Percentiles rank a stretch among this genome's conserved stretches.
Evolutionary conservation across 2,329 filamentous ascomycete species (phyloP).

Genomic region (Lecanicillium sp.): DNA sequence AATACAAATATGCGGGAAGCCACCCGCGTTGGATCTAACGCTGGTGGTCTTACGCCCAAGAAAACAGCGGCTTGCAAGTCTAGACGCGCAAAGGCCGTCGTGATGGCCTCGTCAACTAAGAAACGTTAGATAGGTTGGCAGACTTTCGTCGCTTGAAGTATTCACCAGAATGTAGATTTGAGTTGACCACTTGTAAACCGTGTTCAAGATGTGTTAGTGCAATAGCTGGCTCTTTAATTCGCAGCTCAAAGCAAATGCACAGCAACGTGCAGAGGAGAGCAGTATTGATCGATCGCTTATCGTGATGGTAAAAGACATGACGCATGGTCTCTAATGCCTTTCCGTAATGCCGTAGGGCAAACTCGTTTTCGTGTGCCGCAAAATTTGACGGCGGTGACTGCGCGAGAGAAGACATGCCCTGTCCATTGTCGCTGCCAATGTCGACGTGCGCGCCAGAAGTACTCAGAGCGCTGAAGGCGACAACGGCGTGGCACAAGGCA

Average conservation of each 20-base stretch:
- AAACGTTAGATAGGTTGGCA: background rate
- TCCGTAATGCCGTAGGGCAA: slow-evolving; percentile 14
- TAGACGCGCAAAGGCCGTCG: slow-evolving; percentile 13
- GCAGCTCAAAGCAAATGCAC: slow-evolving; percentile 18
- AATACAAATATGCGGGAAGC: slow-evolving; percentile 12
- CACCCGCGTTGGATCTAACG: slow-evolving; percentile 6
- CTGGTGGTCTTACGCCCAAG: slow-evolving; percentile 13
- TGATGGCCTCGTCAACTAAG: slow-evolving; percentile 15
- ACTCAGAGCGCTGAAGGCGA: slow-evolving; percentile 15
- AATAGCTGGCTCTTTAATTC: slow-evolving; percentile 8
- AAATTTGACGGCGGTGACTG: background rate
- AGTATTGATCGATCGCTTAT: slow-evolving; percentile 12
- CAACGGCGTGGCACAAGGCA: slow-evolving; percentile 13
- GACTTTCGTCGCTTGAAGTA: background rate
- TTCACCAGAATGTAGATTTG: slow-evolving; percentile 13
- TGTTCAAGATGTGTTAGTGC: slow-evolving; percentile 16
- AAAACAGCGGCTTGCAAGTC: slow-evolving; percentile 15
- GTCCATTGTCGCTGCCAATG: background rate
- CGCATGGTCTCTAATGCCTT: slow-evolving; percentile 12
- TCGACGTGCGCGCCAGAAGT: background rate
- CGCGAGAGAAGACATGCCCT: background rate
- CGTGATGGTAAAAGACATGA: slow-evolving; percentile 9
- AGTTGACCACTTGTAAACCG: slow-evolving; percentile 11
- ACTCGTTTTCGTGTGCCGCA: slow-evolving; percentile 5
- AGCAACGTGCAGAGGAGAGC: slow-evolving; percentile 15